Percentiles rank a stretch among this genome's conserved stretches.
These are phyloP conservation scores for Phytophthora kernoviae DNA, from an alignment of 352 stramenopile genomes.

Conservation along the genomic window DNA sequence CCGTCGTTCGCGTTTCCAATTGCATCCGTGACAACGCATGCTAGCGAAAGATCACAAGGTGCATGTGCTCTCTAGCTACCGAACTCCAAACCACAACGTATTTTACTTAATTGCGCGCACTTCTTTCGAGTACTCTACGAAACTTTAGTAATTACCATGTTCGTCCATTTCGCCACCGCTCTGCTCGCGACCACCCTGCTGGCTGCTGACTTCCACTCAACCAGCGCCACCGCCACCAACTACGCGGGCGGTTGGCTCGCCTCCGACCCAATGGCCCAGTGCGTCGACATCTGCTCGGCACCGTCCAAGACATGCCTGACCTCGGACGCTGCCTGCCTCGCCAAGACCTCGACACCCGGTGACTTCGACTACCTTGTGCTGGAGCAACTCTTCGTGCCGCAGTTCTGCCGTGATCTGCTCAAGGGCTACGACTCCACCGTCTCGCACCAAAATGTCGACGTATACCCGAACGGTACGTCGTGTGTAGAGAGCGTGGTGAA, in stretches of 20 bases:
- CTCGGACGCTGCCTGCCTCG: conserved; percentile 46
- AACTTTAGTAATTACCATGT: conserved; percentile 11
- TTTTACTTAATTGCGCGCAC: conserved; percentile 21
- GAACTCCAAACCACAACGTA: conserved; percentile 15
- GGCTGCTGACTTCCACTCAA: conserved; percentile 25
- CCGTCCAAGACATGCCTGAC: conserved; percentile 62
- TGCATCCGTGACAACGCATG: conserved; percentile 13
- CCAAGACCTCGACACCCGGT: conserved; percentile 59
- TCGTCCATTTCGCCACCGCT: conserved; percentile 20
- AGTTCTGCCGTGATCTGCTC: conserved; percentile 82
- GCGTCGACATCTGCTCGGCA: conserved; percentile 79
- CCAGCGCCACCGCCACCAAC: conserved; percentile 40
- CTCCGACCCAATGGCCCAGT: conserved; percentile 48
- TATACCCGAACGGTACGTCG: conserved; percentile 59
- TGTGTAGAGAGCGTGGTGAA: conserved; percentile 51
- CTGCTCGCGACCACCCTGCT: conserved; percentile 35
- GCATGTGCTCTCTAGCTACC: conserved; percentile 3
- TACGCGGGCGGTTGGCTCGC: conserved; percentile 63
- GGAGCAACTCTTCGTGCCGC: conserved; percentile 79
- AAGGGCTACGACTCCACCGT: conserved; percentile 71
- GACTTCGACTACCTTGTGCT: conserved; percentile 82
- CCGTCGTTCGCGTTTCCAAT: conserved; percentile 13
- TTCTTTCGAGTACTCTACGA: conserved; percentile 14
- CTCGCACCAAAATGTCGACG: conserved; percentile 77
- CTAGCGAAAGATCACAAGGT: conserved; percentile 9